These are phyloP conservation scores for Diaporthe sp. DNA, from an alignment of 2,329 filamentous ascomycete genomes.

Conservation along the genomic window DNA sequence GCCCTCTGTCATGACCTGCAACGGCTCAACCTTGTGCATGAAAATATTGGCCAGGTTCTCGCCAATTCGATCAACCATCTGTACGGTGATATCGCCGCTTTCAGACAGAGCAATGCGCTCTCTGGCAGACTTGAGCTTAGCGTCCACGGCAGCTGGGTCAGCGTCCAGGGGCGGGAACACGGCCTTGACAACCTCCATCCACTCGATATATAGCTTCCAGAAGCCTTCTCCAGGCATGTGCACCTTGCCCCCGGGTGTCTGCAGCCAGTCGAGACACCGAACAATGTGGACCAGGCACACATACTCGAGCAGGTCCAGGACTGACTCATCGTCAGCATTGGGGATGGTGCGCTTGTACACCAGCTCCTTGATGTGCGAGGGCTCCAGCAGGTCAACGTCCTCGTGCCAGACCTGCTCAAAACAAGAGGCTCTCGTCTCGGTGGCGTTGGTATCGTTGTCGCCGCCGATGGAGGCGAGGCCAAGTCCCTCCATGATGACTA, in stretches of 20 bases:
- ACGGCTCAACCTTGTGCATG: not conserved
- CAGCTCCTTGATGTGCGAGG: slow-evolving; percentile 13
- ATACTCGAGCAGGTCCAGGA: slow-evolving; percentile 30
- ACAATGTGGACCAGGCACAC: slow-evolving; percentile 24
- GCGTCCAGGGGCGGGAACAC: not conserved
- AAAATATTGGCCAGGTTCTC: slow-evolving; percentile 12
- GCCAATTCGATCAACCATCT: slow-evolving; percentile 19
- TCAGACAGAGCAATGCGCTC: not conserved
- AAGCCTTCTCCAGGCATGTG: slow-evolving; percentile 11
- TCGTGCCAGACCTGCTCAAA: slow-evolving; percentile 31
- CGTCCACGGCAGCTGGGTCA: not conserved
- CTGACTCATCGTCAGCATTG: slow-evolving; percentile 26
- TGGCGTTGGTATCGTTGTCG: not conserved
- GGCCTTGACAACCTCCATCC: slow-evolving; percentile 14
- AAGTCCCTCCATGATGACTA: slow-evolving; percentile 25
- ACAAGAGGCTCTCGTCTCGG: slow-evolving; percentile 17
- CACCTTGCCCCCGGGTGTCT: not conserved
- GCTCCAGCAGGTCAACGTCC: slow-evolving; percentile 11
- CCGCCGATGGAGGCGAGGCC: slow-evolving; percentile 23
- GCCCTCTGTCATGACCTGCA: slow-evolving; percentile 22
- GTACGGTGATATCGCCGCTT: slow-evolving; percentile 13
- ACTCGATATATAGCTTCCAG: slow-evolving; percentile 27
- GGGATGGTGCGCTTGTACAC: slow-evolving; percentile 27
- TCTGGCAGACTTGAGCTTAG: not conserved
- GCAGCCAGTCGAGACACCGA: slow-evolving; percentile 22